A percentile compares a stretch with the other conserved stretches of the same genome.
Evolutionary conservation across 345 rosid genomes (phyloP).

Genomic region (Salix dunnii): DNA sequence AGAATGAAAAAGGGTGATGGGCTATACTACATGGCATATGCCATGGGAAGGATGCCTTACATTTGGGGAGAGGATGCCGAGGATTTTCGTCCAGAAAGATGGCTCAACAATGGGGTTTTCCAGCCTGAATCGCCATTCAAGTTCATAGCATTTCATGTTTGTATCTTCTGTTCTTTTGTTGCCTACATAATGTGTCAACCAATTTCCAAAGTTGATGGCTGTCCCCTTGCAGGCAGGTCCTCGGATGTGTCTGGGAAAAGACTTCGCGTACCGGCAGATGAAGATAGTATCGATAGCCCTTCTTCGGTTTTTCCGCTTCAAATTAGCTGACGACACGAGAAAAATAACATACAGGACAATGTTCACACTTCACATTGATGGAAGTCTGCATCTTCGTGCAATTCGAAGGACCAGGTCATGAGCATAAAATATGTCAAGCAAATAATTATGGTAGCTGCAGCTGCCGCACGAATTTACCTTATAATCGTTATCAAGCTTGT

Average conservation of each 20-base stretch:
- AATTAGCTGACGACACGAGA: conserved; percentile 43
- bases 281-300: conserved; percentile 62
- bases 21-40: conserved; percentile 50
- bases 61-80: conserved; percentile 80
- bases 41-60: conserved; percentile 76
- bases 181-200: neutral
- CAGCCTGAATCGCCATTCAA: conserved; percentile 69
- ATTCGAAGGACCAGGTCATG: conserved; percentile 23
- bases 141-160: conserved; percentile 59
- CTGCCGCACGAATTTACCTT: no score
- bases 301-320: conserved; percentile 56
- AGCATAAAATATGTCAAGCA: neutral
- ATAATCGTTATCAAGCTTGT: no score
- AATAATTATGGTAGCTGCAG: neutral
- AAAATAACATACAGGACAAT: conserved; percentile 45
- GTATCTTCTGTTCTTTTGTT: neutral
- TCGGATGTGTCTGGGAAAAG: conserved; percentile 67
- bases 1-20: conserved; percentile 62
- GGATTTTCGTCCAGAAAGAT: conserved; percentile 68
- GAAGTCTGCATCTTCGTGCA: conserved; percentile 51
- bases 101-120: conserved; percentile 61
- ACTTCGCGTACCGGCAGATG: conserved; percentile 73
- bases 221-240: conserved; percentile 66
- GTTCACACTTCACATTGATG: conserved; percentile 64
- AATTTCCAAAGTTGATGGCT: neutral